Percentiles rank a stretch among this genome's conserved stretches.
These are phyloP conservation scores for Rubroboletus pulcherrimus DNA, from an alignment of 768 basidiomycete species.

Conservation along the genomic window DNA sequence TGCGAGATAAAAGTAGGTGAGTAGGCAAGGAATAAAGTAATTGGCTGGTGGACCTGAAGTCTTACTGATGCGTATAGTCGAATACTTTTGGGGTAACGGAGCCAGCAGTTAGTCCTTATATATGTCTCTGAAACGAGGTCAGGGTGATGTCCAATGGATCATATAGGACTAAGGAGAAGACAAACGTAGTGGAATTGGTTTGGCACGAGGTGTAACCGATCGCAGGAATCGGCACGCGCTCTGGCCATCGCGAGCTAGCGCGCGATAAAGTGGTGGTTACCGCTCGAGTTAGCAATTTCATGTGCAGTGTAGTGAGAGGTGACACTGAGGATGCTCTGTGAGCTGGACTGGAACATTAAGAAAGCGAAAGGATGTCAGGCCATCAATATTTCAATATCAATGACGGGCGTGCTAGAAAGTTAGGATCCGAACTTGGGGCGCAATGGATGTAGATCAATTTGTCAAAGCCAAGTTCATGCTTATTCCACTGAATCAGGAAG, in stretches of 20 bases:
- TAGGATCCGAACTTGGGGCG: constrained; percentile 11
- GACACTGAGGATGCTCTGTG: background rate
- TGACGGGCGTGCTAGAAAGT: constrained; percentile 11
- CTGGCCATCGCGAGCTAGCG: constrained; percentile 5
- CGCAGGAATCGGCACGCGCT: constrained; percentile 15
- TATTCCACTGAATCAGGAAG: constrained; percentile 8
- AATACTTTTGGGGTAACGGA: constrained; percentile 16
- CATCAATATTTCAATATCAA: background rate
- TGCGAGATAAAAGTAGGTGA: constrained; percentile 16
- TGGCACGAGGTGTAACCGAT: constrained; percentile 37
- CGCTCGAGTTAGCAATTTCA: constrained; percentile 8
- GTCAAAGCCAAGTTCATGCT: background rate
- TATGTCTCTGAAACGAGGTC: constrained; percentile 40
- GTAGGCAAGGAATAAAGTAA: constrained; percentile 21
- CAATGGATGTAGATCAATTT: constrained; percentile 16
- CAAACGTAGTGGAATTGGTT: constrained; percentile 26
- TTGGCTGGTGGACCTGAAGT: constrained; percentile 13
- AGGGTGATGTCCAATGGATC: constrained; percentile 28
- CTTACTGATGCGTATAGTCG: constrained; percentile 19
- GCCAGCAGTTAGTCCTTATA: constrained; percentile 25
- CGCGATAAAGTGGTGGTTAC: constrained; percentile 1
- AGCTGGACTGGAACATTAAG: constrained; percentile 5
- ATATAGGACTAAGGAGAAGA: constrained; percentile 22
- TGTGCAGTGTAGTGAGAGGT: constrained; percentile 14
- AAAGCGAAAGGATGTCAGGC: constrained; percentile 3